Base-by-base conservation (phyloP, 345 rosid species). In the Noccaea bulbosa region DNA sequence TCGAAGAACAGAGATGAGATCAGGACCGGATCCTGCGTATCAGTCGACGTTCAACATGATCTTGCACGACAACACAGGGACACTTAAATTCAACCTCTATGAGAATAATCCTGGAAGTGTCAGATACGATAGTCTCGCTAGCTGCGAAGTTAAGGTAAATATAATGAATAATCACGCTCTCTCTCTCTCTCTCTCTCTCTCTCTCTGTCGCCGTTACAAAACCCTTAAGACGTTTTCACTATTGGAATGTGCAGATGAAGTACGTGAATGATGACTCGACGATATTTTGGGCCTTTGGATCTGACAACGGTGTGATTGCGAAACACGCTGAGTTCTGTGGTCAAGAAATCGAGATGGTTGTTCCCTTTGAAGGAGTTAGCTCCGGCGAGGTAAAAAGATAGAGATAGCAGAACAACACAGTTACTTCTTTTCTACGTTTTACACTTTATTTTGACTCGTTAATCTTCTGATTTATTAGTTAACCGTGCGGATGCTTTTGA, bases 71-170 rank as follows among this genome's bases (percentile, higher is more conserved):
- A 85, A 83, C 50, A 76, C 89, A 12, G 99, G 99, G 67, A 74
- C 46, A 27, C 75, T 91, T 55, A 83, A 79, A 8, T 91, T 94
- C 76, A 81, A 88, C 74, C 91, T 94, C 32, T 94, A 81, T 22
- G 86, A 86, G 65, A 76, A 81, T 45, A 83, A 75, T 15, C 96
- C 97, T 2, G 77, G 74, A 37, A 80, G 81, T 58, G 81, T 89
- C 69, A 88, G 87, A 81, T 84, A 79, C 68, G 88, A 91, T 70
- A 86, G 76, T 70, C 79, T 91, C 1, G 83, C 87, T 65, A 91
- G 92, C 76, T 94, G 96, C n/a, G 96, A 94, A 80, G 80, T 94
- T 54, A 94, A 94, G 97, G 97, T 93, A 84, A 2, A 52, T 7
- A 6, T 3, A 38, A 22, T 32, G 12, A 55, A 40, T n/a, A 3